These are phyloP conservation scores for Phytomonas francai DNA, from an alignment of 208 protist genomes.

Conservation along the genomic window DNA sequence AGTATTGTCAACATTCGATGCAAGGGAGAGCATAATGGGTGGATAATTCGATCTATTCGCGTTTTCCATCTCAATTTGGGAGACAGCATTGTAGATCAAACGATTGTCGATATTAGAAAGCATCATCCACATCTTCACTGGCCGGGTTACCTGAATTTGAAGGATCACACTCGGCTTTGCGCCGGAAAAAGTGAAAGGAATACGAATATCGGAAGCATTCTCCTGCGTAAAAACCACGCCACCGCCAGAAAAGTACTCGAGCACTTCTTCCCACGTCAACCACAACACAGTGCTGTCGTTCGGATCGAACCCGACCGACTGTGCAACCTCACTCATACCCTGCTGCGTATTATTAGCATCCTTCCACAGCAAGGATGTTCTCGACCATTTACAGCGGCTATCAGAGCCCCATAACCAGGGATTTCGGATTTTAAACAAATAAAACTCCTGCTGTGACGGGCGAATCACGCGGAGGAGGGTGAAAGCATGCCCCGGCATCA, in stretches of 20 bases:
- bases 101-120: conserved; percentile 65
- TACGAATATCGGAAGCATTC: conserved; percentile 42
- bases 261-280: conserved; percentile 62
- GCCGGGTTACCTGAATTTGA: conserved; percentile 38
- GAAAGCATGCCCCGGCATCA: conserved; percentile 79
- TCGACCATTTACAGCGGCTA: conserved; percentile 41
- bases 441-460: conserved; percentile 31
- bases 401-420: conserved; percentile 36
- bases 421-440: conserved; percentile 63
- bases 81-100: conserved; percentile 19
- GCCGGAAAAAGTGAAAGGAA: conserved; percentile 63
- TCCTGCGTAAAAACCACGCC: conserved; percentile 47
- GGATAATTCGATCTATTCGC: conserved; percentile 49
- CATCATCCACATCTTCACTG: conserved; percentile 36
- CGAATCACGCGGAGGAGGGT: conserved; percentile 37
- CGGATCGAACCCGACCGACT: conserved; percentile 18
- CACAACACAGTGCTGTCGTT: conserved; percentile 34
- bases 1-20: background rate
- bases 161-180: conserved; percentile 53
- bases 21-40: conserved; percentile 74
- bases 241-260: conserved; percentile 73
- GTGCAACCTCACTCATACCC: conserved; percentile 24
- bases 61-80: conserved; percentile 17
- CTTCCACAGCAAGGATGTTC: conserved; percentile 31
- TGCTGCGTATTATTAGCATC: conserved; percentile 7